Evolutionary conservation across 805 yeast genomes (phyloP).

Genomic region (Yarrowia sp.): DNA sequence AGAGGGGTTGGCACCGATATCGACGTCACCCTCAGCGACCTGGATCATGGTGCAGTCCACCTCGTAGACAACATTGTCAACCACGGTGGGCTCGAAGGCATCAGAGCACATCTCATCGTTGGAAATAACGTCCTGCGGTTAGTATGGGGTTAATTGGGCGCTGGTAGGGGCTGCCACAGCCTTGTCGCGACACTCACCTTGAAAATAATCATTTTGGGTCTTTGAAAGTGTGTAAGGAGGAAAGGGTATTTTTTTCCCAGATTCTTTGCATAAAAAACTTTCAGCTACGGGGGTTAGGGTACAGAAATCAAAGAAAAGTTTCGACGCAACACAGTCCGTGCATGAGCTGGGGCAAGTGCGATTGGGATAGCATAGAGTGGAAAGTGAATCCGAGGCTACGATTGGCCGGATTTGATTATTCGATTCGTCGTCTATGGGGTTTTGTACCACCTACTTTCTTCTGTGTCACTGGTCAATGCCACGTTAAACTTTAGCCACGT

Average conservation of each 20-base stretch:
- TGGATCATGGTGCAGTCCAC: slow-evolving; percentile 93
- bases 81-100: slow-evolving; percentile 87
- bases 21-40: slow-evolving; percentile 82
- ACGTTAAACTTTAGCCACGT: slow-evolving; percentile 24
- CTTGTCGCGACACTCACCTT: slow-evolving; percentile 7
- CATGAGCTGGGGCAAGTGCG: background rate
- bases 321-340: slow-evolving; percentile 5
- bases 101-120: slow-evolving; percentile 93
- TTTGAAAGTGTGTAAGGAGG: slow-evolving; percentile 20
- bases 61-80: slow-evolving; percentile 91
- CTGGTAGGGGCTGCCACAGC: background rate
- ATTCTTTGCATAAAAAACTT: slow-evolving; percentile 16
- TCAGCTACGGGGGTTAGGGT: slow-evolving; percentile 10
- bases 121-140: slow-evolving; percentile 71
- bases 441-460: background rate
- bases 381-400: too few relatives aligned
- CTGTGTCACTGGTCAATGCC: slow-evolving; percentile 2
- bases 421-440: background rate
- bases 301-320: background rate
- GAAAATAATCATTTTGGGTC: slow-evolving; percentile 22
- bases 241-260: slow-evolving; percentile 11
- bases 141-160: background rate
- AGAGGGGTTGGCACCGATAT: slow-evolving; percentile 99
- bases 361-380: too few relatives aligned
- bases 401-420: too few relatives aligned